Percentiles rank a stretch among this genome's conserved stretches.
Conservation (phyloP, 192 early-diverging fungal species). For the Anaeromyces robustus region DNA sequence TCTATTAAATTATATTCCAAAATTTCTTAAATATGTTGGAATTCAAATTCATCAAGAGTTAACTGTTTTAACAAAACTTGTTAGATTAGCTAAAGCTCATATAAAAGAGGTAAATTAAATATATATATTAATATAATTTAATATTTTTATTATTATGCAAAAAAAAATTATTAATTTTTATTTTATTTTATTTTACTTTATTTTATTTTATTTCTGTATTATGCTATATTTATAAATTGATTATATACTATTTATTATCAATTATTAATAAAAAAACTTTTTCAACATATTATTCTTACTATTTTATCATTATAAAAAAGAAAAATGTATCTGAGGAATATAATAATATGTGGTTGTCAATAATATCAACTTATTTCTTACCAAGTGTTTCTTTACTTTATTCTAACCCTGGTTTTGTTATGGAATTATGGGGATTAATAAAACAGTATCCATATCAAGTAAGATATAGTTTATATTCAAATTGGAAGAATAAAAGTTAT, state of each 20-base stretch:
- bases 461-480: conserved; percentile 57
- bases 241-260: no score
- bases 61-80: conserved; percentile 19
- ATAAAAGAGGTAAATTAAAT: conserved; percentile 7
- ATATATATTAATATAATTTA: no score
- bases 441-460: conserved; percentile 35
- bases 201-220: no score
- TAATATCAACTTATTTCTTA: conserved; percentile 33
- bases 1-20: conserved; percentile 5
- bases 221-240: no score
- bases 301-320: not conserved
- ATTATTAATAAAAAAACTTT: no score
- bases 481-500: conserved; percentile 53
- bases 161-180: no score
- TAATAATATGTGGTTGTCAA: conserved; percentile 19
- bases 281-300: no score
- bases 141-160: no score
- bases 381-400: conserved; percentile 44
- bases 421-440: conserved; percentile 50
- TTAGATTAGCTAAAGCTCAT: conserved; percentile 21
- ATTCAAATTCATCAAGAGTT: conserved; percentile 20
- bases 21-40: conserved; percentile 14
- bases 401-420: conserved; percentile 45
- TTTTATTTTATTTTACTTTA: no score
- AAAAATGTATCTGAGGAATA: conserved; percentile 3